Evolutionary conservation across 805 yeast species (phyloP).

Genomic region (Starmera amethionina): DNA sequence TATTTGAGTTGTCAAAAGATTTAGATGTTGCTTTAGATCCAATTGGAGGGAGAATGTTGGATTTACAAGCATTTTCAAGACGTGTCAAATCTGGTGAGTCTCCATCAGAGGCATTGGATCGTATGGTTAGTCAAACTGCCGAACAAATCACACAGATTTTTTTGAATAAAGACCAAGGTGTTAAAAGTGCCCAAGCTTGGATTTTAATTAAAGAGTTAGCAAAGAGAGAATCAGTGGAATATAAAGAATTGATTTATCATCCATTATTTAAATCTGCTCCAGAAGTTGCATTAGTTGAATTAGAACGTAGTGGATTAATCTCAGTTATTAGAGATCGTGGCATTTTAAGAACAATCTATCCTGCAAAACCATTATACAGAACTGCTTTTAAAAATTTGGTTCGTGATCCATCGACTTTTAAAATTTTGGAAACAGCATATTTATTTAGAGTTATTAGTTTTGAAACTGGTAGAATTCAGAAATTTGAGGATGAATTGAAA

Average conservation of each 20-base stretch:
- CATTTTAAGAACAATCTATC: constrained; percentile 48
- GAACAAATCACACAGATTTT: constrained; percentile 83
- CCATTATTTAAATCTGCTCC: constrained; percentile 53
- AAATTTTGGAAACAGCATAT: constrained; percentile 56
- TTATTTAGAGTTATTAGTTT: constrained; percentile 41
- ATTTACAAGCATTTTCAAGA: constrained; percentile 81
- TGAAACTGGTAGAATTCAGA: constrained; percentile 53
- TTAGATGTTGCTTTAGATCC: constrained; percentile 57
- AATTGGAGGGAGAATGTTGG: constrained; percentile 92
- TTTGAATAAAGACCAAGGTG: constrained; percentile 39
- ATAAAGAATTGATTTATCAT: constrained; percentile 40
- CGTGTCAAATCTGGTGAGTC: constrained; percentile 83
- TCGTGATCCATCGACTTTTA: constrained; percentile 42
- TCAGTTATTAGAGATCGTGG: constrained; percentile 71
- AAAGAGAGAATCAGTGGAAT: constrained; percentile 32
- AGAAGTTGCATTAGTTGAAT: constrained; percentile 46
- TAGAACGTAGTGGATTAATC: constrained; percentile 76
- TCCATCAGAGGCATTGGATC: constrained; percentile 64
- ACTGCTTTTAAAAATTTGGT: constrained; percentile 70
- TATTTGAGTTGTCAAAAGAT: constrained; percentile 19
- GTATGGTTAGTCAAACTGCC: constrained; percentile 76
- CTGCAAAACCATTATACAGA: constrained; percentile 77
- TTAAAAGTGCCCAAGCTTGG: constrained; percentile 86
- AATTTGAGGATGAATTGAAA: constrained; percentile 64
- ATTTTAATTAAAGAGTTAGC: constrained; percentile 59